Evolutionary conservation across 768 basidiomycete species (phyloP).

Genomic region (Kwoniella sp.): DNA sequence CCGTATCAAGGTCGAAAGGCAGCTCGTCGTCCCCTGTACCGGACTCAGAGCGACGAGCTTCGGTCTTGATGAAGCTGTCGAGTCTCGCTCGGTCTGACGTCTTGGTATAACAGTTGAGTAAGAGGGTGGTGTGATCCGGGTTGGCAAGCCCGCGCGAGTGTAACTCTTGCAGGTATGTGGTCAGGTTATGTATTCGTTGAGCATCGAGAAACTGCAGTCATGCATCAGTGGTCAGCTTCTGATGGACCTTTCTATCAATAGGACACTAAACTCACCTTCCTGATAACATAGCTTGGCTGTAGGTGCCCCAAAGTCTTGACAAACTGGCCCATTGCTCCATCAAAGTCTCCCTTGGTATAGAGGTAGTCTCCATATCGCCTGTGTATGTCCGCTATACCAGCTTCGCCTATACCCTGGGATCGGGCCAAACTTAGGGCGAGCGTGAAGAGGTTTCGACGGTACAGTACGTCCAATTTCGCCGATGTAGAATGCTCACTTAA

Average conservation of each 20-base stretch:
- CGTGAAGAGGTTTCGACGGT: constrained; percentile 70
- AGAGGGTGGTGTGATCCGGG: constrained; percentile 91
- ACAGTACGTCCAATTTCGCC: constrained; percentile 83
- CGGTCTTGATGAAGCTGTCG: constrained; percentile 88
- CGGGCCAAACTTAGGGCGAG: constrained; percentile 82
- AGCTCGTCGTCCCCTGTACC: constrained; percentile 67
- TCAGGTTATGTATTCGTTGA: constrained; percentile 91
- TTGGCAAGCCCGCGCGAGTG: constrained; percentile 88
- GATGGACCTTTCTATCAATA: not conserved
- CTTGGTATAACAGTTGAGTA: constrained; percentile 97
- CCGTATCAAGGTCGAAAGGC: constrained; percentile 95
- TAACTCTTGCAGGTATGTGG: constrained; percentile 92
- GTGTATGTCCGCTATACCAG: constrained; percentile 83
- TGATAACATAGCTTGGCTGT: constrained; percentile 92
- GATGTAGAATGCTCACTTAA: constrained; percentile 63
- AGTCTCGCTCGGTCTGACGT: constrained; percentile 85
- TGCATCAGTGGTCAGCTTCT: constrained; percentile 6
- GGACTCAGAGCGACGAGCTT: constrained; percentile 61
- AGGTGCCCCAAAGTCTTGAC: constrained; percentile 84
- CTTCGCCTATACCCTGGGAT: constrained; percentile 72
- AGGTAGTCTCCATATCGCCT: constrained; percentile 87
- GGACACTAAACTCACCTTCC: constrained; percentile 67
- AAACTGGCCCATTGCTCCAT: constrained; percentile 90
- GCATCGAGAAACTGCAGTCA: constrained; percentile 83
- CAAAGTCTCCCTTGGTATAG: constrained; percentile 87